A percentile compares a stretch with the other conserved stretches of the same genome.
Evolutionary conservation across 2,329 filamentous ascomycete genomes (phyloP).

Genomic region (Pestalotiopsis sp.): DNA sequence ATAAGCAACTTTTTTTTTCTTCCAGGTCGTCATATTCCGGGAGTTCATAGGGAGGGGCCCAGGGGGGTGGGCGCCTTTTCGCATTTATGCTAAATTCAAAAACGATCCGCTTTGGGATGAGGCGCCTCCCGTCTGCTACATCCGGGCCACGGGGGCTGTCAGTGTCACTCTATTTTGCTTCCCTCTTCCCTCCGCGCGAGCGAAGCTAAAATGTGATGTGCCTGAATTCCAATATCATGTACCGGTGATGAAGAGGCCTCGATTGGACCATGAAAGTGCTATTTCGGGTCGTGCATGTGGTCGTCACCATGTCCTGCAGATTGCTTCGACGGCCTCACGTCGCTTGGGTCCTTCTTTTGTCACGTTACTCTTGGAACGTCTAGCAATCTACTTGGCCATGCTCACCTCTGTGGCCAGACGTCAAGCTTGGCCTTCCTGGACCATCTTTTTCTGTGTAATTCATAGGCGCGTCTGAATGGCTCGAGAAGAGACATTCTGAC

Average conservation of each 20-base stretch:
- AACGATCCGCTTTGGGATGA: not conserved
- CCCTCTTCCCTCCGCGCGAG: not conserved
- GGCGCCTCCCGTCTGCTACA: not conserved
- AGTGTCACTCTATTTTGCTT: not conserved
- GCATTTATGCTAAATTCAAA: not conserved
- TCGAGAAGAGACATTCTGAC: too few species aligned
- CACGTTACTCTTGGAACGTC: not conserved
- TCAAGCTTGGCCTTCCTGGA: too few species aligned
- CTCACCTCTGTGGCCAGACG: too few species aligned
- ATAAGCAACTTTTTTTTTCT: not conserved
- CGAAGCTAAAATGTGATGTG: not conserved
- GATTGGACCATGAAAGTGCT: not conserved
- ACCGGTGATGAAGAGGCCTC: not conserved
- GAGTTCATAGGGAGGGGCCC: not conserved
- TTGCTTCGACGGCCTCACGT: not conserved
- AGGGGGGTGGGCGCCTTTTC: not conserved
- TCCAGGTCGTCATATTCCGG: not conserved
- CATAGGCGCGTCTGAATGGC: too few species aligned
- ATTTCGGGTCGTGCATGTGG: not conserved
- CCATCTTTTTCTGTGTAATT: too few species aligned
- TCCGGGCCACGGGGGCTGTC: not conserved
- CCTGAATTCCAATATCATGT: not conserved
- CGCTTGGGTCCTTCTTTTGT: not conserved
- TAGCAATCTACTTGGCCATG: not conserved
- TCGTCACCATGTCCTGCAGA: not conserved